Percentiles rank a stretch among this genome's conserved stretches.
Evolutionary conservation across 306 rosid species (phyloP).

Genomic region (Aeschynomene evenia): DNA sequence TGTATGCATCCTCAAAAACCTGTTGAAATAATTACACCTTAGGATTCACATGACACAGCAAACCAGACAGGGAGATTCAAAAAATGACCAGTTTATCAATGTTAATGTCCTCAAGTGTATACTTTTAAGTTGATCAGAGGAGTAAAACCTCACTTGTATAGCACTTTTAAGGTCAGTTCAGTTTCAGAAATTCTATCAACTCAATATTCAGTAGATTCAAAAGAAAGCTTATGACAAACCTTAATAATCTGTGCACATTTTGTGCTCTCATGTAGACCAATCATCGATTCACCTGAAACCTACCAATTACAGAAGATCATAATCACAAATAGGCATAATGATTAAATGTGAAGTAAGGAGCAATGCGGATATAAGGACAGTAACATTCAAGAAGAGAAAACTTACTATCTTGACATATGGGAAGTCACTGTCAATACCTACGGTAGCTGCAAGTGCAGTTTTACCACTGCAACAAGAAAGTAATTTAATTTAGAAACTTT

Average conservation of each 20-base stretch:
- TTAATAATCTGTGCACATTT: slow-evolving; percentile 90
- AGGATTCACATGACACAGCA: slow-evolving; percentile 23
- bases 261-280: slow-evolving; percentile 93
- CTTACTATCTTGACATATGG: slow-evolving; percentile 98
- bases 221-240: slow-evolving; percentile 55
- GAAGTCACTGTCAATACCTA: slow-evolving; percentile 96
- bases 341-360: neutral
- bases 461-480: slow-evolving; percentile 74
- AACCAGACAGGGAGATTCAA: slow-evolving; percentile 2
- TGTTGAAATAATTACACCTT: slow-evolving; percentile 34
- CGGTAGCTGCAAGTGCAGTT: slow-evolving; percentile 89
- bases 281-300: slow-evolving; percentile 94
- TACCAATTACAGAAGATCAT: slow-evolving; percentile 35
- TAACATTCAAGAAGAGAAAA: slow-evolving; percentile 24
- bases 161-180: neutral
- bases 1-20: slow-evolving; percentile 99
- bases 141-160: slow-evolving; percentile 20
- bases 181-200: neutral
- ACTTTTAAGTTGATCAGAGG: slow-evolving; percentile 4
- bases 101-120: slow-evolving; percentile 2
- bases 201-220: neutral
- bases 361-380: slow-evolving; percentile 24
- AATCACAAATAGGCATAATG: slow-evolving; percentile 21
- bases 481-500: slow-evolving; percentile 38
- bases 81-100: slow-evolving; percentile 10